Base-by-base conservation (phyloP, 306 rosid genomes). In the Medicago ruthenica region DNA sequence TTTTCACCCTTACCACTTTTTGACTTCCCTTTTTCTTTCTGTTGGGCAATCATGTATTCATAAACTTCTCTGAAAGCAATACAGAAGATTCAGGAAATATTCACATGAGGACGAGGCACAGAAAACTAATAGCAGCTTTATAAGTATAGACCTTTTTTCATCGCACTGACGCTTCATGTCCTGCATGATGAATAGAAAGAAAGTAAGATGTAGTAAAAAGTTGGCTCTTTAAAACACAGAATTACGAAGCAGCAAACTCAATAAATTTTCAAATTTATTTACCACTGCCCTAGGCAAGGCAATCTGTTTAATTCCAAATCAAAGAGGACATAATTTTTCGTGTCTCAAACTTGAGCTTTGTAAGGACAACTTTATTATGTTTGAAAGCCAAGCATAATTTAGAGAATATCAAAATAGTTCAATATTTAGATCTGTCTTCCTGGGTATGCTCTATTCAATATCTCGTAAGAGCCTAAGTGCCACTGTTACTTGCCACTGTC, bases 101-200 rank as follows among this genome's bases (percentile, higher is more conserved):
- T 36, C 74, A 24, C 36, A 71, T 70, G 6, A 41, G 61, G 54
- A 69, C 71, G 4, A 41, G 54, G 40, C 37, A 42, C 51, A 61
- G 72, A 64, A 82, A 80, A 80, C 70, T 9, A 62, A 62, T 39
- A 76, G 55, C 45, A 10, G 21, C 18, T 12, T 63, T 61, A 77
- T 62, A 44, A 39, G 66, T 65, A 70, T 53, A 9, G 14, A 92
- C 96, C 94, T 90, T 82, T 92, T 92, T 57, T 92, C 98, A 47
- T 90, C 96, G 31, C 98, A 92, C 61, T 92, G 96, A 17, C 89
- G 93, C 89, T 90, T 92, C 98, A 92, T 92, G 83, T 92, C 96
- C 98, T 90, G 90, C 85, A 87, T 58, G 63, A 70, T 68, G 54
- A 82, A 79, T 67, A 75, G 67, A 55, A 57, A n/a, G 72, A 24